These are phyloP conservation scores for Colletotrichum sp. DNA, from an alignment of 2,329 filamentous ascomycete species.

Conservation along the genomic window DNA sequence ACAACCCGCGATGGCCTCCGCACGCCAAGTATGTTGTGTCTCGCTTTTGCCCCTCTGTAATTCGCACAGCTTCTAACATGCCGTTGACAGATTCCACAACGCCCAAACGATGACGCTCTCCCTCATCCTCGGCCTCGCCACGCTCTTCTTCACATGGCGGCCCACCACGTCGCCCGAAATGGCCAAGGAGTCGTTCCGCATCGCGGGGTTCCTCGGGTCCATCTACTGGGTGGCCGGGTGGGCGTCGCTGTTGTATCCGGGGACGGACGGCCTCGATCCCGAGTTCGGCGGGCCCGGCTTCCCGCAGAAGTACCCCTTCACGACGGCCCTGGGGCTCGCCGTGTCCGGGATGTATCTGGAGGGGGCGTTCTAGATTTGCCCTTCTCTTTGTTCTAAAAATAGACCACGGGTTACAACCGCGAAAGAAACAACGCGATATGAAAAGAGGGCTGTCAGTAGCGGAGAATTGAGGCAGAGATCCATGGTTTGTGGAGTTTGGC, in stretches of 20 bases:
- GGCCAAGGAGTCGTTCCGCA: slow-evolving; percentile 33
- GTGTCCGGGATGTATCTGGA: slow-evolving; percentile 11
- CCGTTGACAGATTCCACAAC: slow-evolving; percentile 40
- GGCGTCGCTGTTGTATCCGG: slow-evolving; percentile 39
- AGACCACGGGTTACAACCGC: not conserved
- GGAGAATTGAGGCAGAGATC: not conserved
- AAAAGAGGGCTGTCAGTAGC: not conserved
- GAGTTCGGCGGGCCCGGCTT: slow-evolving; percentile 49
- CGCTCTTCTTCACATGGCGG: slow-evolving; percentile 45
- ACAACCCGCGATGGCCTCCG: slow-evolving; percentile 49
- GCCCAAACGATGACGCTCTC: slow-evolving; percentile 47
- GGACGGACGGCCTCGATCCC: slow-evolving; percentile 43
- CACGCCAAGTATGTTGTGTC: slow-evolving; percentile 44
- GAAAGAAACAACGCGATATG: not conserved
- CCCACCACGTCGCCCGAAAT: slow-evolving; percentile 23
- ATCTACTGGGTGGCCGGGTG: slow-evolving; percentile 48
- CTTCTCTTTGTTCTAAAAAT: not conserved
- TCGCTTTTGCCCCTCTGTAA: not conserved
- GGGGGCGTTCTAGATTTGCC: not conserved
- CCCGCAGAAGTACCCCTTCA: slow-evolving; percentile 35
- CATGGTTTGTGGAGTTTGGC: not conserved
- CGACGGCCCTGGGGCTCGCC: not conserved
- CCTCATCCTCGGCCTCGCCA: slow-evolving; percentile 39
- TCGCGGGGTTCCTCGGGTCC: slow-evolving; percentile 39
- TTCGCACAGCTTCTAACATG: not conserved